A percentile compares a stretch with the other conserved stretches of the same genome.
phyloP scores from a whole-genome alignment of 495 filamentous ascomycete genomes.

The Penicillium paxilli region DNA sequence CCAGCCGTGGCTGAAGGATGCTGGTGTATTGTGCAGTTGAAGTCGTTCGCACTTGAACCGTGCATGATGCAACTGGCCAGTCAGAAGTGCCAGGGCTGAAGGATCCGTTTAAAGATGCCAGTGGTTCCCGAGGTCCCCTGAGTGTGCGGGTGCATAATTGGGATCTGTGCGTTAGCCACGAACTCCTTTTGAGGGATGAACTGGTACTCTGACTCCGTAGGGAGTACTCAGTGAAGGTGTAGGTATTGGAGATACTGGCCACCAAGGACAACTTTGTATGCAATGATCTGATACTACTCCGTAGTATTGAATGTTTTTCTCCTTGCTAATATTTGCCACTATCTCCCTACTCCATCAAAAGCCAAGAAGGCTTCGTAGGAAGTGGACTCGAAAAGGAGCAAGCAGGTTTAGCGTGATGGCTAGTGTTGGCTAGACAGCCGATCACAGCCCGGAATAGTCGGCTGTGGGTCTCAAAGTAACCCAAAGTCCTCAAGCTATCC shows the following conservation, averaged over 20 bases:
- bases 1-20: background rate
- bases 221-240: too few species aligned
- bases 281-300: too few species aligned
- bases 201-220: too few species aligned
- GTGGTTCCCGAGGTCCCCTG: background rate
- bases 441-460: conserved; percentile 10
- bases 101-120: too few species aligned
- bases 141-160: too few species aligned
- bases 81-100: background rate
- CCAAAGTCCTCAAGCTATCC: background rate
- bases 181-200: too few species aligned
- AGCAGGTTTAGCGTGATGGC: background rate
- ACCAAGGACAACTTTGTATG: too few species aligned
- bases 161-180: background rate
- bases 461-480: background rate
- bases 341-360: too few species aligned
- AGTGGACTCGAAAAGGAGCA: background rate
- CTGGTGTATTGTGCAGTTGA: background rate
- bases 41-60: background rate
- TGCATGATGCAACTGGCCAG: background rate
- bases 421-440: conserved; percentile 7
- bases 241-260: too few species aligned
- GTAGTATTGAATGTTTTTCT: too few species aligned
- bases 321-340: too few species aligned
- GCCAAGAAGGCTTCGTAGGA: too few species aligned